phyloP scores from a whole-genome alignment of 768 basidiomycete species.

The Kwoniella dejecticola region DNA sequence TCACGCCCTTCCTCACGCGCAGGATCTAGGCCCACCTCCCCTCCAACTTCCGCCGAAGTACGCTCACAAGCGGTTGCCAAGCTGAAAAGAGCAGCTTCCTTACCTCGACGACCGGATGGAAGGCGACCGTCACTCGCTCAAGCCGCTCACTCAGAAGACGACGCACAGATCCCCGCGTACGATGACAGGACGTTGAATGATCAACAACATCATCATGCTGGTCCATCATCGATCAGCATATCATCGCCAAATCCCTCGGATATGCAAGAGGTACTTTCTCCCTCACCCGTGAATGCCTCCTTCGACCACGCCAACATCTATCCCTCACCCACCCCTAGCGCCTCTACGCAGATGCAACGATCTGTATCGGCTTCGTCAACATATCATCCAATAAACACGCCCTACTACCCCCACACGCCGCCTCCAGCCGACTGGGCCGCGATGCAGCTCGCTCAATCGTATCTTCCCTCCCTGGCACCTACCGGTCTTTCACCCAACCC shows the following conservation, averaged over 20 bases:
- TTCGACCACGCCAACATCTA: constrained; percentile 30
- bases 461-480: constrained; percentile 45
- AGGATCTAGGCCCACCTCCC: constrained; percentile 71
- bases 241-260: constrained; percentile 1
- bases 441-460: constrained; percentile 42
- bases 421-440: constrained; percentile 40
- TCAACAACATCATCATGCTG: neutral
- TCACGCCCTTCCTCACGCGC: constrained; percentile 68
- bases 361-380: constrained; percentile 38
- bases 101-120: constrained; percentile 89
- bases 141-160: neutral
- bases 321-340: constrained; percentile 5
- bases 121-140: constrained; percentile 63
- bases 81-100: constrained; percentile 85
- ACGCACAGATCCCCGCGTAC: neutral
- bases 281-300: constrained; percentile 32
- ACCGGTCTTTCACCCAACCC: constrained; percentile 24
- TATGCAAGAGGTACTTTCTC: constrained; percentile 40
- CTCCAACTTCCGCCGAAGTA: constrained; percentile 71
- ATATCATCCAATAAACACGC: constrained; percentile 19
- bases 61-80: constrained; percentile 85
- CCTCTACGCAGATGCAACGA: constrained; percentile 28
- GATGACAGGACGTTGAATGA: neutral
- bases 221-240: neutral
- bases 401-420: constrained; percentile 19